phyloP scores from a whole-genome alignment of 2,329 filamentous ascomycete genomes.

The Colletotrichum siamense region DNA sequence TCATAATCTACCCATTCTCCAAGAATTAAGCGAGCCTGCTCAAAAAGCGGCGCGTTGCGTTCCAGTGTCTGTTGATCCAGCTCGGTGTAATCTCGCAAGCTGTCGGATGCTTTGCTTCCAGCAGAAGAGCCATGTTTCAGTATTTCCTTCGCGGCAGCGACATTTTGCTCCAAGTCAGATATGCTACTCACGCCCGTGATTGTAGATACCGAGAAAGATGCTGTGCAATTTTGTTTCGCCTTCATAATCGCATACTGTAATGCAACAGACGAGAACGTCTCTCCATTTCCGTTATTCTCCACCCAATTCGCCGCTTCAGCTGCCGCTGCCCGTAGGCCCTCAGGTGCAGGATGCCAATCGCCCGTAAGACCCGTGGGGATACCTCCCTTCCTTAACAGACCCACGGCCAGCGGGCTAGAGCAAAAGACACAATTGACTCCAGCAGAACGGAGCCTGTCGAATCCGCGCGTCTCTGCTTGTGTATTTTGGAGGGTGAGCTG shows the following conservation, averaged over 20 bases:
- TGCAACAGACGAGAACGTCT: neutral
- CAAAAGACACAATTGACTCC: neutral
- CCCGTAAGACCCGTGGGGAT: neutral
- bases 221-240: neutral
- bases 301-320: neutral
- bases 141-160: neutral
- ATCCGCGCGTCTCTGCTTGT: neutral
- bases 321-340: neutral
- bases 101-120: neutral
- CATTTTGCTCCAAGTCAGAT: neutral
- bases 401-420: neutral
- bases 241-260: neutral
- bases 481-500: neutral
- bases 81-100: neutral
- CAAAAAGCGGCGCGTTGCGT: neutral
- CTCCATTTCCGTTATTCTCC: neutral
- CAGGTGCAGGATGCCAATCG: neutral
- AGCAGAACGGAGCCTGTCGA: neutral
- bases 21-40: neutral
- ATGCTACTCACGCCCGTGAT: neutral
- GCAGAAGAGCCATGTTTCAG: neutral
- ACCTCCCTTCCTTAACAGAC: neutral
- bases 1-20: neutral
- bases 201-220: neutral
- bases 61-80: neutral